Percentiles rank a stretch among this genome's conserved stretches.
Conservation (phyloP, 805 yeast species). For the Kodamaea kaohsiungensis region DNA sequence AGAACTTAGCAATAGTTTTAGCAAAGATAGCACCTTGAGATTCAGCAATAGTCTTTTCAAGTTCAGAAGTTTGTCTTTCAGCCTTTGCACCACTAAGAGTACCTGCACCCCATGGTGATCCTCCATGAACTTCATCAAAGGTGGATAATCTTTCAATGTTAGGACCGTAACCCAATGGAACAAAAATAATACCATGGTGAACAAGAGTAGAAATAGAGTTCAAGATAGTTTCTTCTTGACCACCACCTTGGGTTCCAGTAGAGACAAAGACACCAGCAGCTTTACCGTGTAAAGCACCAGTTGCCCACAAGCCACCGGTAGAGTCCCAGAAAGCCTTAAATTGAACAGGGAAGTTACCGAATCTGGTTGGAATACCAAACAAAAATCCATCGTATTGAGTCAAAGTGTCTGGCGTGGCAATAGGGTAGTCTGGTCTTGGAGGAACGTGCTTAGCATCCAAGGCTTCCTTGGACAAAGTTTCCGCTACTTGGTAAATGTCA, state of each 20-base stretch:
- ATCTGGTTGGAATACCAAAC: conserved; percentile 87
- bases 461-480: conserved; percentile 69
- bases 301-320: conserved; percentile 79
- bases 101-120: conserved; percentile 88
- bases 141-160: conserved; percentile 55
- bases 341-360: conserved; percentile 79
- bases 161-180: conserved; percentile 74
- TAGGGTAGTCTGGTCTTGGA: conserved; percentile 50
- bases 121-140: conserved; percentile 71
- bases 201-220: conserved; percentile 63
- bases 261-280: conserved; percentile 72
- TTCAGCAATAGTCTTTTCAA: conserved; percentile 63
- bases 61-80: conserved; percentile 61
- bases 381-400: conserved; percentile 73
- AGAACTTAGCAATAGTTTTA: conserved; percentile 27
- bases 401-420: conserved; percentile 60
- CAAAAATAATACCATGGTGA: conserved; percentile 79
- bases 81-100: conserved; percentile 77
- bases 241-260: conserved; percentile 79
- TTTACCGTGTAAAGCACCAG: conserved; percentile 71
- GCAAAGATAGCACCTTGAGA: conserved; percentile 68
- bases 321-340: conserved; percentile 74
- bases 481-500: conserved; percentile 71
- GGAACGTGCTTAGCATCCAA: conserved; percentile 62
- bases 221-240: conserved; percentile 72